Evolutionary conservation across 768 basidiomycete species (phyloP).

Genomic region (Tubosaeta sp.): DNA sequence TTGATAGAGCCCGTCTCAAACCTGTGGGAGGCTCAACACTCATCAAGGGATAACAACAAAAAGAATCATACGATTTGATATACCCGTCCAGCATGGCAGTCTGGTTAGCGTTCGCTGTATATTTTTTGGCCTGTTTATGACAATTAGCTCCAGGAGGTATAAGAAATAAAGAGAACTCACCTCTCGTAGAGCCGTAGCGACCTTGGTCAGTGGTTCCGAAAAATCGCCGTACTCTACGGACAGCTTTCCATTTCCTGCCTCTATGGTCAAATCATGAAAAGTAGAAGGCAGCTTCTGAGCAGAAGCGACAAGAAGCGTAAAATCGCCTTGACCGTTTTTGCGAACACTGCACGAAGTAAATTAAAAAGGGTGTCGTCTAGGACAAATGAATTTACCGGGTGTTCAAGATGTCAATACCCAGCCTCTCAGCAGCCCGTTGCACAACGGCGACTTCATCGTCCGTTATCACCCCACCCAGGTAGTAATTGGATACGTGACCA

Average conservation of each 20-base stretch:
- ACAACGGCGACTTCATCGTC: conserved; percentile 76
- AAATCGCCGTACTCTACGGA: conserved; percentile 77
- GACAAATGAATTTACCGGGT: conserved; percentile 52
- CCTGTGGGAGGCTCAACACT: conserved; percentile 21
- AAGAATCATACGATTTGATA: conserved; percentile 59
- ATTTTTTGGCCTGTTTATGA: conserved; percentile 58
- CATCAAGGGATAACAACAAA: neutral
- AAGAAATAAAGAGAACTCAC: conserved; percentile 28
- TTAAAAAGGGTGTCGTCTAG: neutral
- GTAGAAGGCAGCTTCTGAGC: conserved; percentile 39
- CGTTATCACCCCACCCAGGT: conserved; percentile 62
- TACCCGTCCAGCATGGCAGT: conserved; percentile 71
- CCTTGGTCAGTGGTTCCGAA: conserved; percentile 49
- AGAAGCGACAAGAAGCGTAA: conserved; percentile 74
- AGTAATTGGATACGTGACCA: conserved; percentile 84
- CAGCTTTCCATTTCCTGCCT: conserved; percentile 45
- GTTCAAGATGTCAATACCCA: conserved; percentile 74
- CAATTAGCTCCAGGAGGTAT: neutral
- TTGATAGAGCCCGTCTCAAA: conserved; percentile 77
- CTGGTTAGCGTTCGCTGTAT: conserved; percentile 71
- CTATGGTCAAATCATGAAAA: conserved; percentile 44
- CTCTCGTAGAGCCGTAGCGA: conserved; percentile 54
- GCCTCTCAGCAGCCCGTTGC: conserved; percentile 70
- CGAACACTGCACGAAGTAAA: conserved; percentile 47
- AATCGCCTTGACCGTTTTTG: conserved; percentile 59